Percentiles rank a stretch among this genome's conserved stretches.
Conservation (phyloP, 768 basidiomycete species). For the Strobilomyces dryophilus region DNA sequence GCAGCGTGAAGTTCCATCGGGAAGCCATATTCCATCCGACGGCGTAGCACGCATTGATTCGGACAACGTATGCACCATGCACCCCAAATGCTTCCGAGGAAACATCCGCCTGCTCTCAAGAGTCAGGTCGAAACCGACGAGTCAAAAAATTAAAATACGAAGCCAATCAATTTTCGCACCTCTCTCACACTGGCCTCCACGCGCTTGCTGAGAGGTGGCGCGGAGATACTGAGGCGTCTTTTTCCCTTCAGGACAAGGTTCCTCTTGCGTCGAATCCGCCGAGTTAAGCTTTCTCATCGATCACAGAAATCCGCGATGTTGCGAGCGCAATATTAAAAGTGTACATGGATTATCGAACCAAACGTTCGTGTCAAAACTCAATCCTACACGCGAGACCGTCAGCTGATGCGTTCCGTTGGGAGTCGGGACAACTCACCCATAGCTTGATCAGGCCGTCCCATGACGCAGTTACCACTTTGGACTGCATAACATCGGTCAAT, state of each 20-base stretch:
- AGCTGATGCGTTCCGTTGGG: neutral
- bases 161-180: conserved; percentile 1
- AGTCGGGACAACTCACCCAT: conserved; percentile 62
- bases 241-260: neutral
- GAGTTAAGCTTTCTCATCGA: conserved; percentile 4
- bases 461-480: conserved; percentile 93
- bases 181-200: conserved; percentile 4
- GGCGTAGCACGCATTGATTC: neutral
- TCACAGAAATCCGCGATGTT: neutral
- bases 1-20: neutral
- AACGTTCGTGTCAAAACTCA: conserved; percentile 15
- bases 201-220: neutral
- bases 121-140: neutral
- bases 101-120: neutral
- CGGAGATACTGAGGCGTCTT: neutral
- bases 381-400: conserved; percentile 23
- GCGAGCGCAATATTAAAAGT: conserved; percentile 3
- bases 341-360: conserved; percentile 2
- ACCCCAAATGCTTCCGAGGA: neutral
- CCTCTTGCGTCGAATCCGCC: neutral
- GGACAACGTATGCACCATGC: neutral
- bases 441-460: conserved; percentile 99
- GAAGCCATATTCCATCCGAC: neutral
- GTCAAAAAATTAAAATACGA: neutral
- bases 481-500: conserved; percentile 46